Base-by-base conservation (phyloP, 2,329 filamentous ascomycete genomes). In the Epichloe amarillans region DNA sequence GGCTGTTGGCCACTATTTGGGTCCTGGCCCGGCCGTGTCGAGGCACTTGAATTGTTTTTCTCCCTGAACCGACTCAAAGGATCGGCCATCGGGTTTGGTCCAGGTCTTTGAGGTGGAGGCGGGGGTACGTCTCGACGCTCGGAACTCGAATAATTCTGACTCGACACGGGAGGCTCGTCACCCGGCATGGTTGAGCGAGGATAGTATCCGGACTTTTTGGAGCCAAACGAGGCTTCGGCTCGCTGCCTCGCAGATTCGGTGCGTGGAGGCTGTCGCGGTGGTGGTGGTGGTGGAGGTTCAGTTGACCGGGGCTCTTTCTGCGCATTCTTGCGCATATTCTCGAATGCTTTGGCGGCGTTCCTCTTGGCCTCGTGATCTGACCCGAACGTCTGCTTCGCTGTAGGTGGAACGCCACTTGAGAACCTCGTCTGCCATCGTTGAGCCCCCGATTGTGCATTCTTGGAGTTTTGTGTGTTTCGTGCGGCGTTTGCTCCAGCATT, bases 181-280 rank as follows among this genome's bases (percentile, higher is more conserved):
- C 72, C 74, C 30, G 64, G 55, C 51, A 64, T 64, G 2, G 74
- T 68, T 11, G 76, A 75, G 37, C 65, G 67, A 44, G 76, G 74
- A 43, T 71, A 68, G 53, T 73, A 79, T 14, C 75, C 76, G 4
- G 69, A 57, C 56, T 70, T 73, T 54, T 71, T 71, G 5, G 62
- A 63, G 14, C 77, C 77, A 59, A 81, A 81, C 0, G 77, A 69
- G 15, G 76, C 76, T 45, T 80, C 69, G 8, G 73, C 71, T 49
- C 76, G 74, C 54, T 77, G 71, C 52, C 69, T 72, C 45, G 77
- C 75, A 11, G 72, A 73, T 8, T 76, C 72, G 2, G 76, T 76
- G 41, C 72, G 68, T 8, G 75, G 71, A 6, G 67, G 66, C 5
- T 74, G 70, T 19, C 64, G 68, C 12, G 67, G 65, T 0, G 68